Conservation (phyloP, 192 early-diverging fungal genomes). For the Diversispora epigaea region DNA sequence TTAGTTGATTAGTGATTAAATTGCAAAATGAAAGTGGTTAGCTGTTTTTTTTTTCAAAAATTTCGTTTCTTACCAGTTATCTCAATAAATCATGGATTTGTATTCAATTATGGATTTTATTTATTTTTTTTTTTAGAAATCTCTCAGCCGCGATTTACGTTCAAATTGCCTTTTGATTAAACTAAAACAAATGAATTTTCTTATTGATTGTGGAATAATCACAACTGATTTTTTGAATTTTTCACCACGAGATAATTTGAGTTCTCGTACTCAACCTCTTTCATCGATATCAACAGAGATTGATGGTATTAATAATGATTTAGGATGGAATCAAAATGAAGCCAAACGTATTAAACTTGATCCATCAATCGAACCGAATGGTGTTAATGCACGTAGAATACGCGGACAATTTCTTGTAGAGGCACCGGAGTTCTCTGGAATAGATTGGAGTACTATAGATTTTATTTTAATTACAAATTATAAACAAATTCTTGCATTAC, state of each 20-base stretch:
- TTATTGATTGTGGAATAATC: conserved; percentile 46
- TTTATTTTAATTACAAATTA: conserved; percentile 74
- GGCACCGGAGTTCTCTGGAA: conserved; percentile 50
- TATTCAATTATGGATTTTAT: too few relatives aligned
- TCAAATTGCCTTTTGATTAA: conserved; percentile 45
- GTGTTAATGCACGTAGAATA: background rate
- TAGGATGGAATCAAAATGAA: background rate
- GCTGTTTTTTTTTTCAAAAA: too few relatives aligned
- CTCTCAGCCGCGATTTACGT: conserved; percentile 11
- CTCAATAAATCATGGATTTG: too few relatives aligned
- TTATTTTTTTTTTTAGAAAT: too few relatives aligned
- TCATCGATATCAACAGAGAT: background rate
- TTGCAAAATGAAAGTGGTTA: too few relatives aligned
- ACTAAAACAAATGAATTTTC: conserved; percentile 43
- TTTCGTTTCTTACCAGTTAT: too few relatives aligned
- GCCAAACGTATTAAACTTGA: conserved; percentile 16
- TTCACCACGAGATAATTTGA: background rate
- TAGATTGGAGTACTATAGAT: conserved; percentile 71
- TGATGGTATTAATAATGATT: background rate
- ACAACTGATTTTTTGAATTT: conserved; percentile 16
- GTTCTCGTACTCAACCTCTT: background rate
- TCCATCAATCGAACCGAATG: background rate
- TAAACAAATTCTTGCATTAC: conserved; percentile 73
- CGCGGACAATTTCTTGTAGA: conserved; percentile 39
- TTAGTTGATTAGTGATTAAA: too few relatives aligned